Evolutionary conservation across 345 rosid genomes (phyloP).

Genomic region (Eucalyptus sp.): DNA sequence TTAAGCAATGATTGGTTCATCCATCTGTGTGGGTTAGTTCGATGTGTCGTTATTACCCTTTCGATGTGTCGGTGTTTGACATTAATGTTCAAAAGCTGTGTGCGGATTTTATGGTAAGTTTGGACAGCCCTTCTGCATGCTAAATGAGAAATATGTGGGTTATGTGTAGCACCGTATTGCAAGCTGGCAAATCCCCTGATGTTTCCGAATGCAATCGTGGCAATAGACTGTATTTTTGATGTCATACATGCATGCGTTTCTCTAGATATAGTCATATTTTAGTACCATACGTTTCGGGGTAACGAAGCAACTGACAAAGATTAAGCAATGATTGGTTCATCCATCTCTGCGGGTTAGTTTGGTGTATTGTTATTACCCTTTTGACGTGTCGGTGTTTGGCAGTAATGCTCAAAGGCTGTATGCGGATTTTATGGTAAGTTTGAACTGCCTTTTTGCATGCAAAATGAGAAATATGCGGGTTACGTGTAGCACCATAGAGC

Average conservation of each 20-base stretch:
- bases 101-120: neutral
- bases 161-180: neutral
- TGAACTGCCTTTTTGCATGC: neutral
- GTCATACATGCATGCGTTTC: neutral
- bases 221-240: neutral
- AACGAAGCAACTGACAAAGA: neutral
- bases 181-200: neutral
- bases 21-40: neutral
- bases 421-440: neutral
- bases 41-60: neutral
- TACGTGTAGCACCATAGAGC: neutral
- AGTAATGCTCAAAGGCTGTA: neutral
- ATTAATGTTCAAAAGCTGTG: neutral
- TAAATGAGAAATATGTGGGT: neutral
- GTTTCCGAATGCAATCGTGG: neutral
- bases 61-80: neutral
- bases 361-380: neutral
- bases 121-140: neutral
- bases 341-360: neutral
- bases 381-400: neutral
- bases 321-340: neutral
- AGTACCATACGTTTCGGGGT: neutral
- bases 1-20: neutral
- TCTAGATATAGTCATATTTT: neutral
- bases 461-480: neutral